Evolutionary conservation across 179 eudicot species (phyloP).

Genomic region (Silene vulgaris): DNA sequence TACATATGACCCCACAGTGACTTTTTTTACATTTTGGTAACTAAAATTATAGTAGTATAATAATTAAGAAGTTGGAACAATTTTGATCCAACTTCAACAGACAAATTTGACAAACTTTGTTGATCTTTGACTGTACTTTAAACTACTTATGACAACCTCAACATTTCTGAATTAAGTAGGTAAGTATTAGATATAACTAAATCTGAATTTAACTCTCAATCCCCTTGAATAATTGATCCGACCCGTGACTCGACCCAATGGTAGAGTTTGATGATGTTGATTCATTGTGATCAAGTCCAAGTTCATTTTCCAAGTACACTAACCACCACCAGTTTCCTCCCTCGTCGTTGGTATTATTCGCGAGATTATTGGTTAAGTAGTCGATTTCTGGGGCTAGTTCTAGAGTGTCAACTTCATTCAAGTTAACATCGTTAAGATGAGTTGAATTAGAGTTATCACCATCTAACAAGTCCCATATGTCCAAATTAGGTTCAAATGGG

Average conservation of each 20-base stretch:
- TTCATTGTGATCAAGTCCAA: conserved; percentile 38
- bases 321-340: conserved; percentile 45
- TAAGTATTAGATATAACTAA: conserved; percentile 10
- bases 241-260: conserved; percentile 7
- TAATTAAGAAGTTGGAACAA: conserved; percentile 19
- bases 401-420: conserved; percentile 21
- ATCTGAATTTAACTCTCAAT: background rate
- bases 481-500: conserved; percentile 43
- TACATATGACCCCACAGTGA: background rate
- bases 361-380: conserved; percentile 1
- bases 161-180: conserved; percentile 24
- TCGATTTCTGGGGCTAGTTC: conserved; percentile 11
- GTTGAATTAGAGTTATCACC: conserved; percentile 20
- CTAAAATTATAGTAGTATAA: background rate
- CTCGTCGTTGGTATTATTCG: conserved; percentile 1
- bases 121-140: conserved; percentile 24
- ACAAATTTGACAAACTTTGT: conserved; percentile 16
- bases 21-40: background rate
- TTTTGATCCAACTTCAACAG: conserved; percentile 29
- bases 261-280: conserved; percentile 16
- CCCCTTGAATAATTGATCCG: conserved; percentile 8
- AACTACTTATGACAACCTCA: conserved; percentile 2
- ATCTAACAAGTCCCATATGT: conserved; percentile 51
- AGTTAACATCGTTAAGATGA: conserved; percentile 23
- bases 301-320: conserved; percentile 60